phyloP scores from a whole-genome alignment of 2,329 filamentous ascomycete species.

The Hymenoscyphus repandus region DNA sequence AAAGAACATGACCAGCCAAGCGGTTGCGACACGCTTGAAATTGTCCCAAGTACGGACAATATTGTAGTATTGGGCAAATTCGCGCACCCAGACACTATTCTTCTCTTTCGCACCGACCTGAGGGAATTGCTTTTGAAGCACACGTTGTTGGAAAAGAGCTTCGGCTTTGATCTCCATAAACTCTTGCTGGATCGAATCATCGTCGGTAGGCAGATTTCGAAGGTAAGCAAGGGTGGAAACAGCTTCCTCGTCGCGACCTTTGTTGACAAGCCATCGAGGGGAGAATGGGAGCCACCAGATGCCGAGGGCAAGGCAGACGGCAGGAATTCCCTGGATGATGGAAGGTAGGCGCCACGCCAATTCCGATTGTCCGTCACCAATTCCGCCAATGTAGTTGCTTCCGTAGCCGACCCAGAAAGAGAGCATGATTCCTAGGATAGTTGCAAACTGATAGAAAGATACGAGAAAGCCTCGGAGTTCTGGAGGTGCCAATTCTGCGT shows the following conservation, averaged over 20 bases:
- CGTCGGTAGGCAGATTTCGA: constrained; percentile 40
- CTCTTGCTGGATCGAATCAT: constrained; percentile 48
- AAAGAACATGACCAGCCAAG: constrained; percentile 28
- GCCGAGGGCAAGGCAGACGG: constrained; percentile 47
- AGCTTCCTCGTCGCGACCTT: constrained; percentile 49
- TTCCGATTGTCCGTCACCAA: constrained; percentile 29
- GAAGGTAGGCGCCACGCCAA: constrained; percentile 54
- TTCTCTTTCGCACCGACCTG: constrained; percentile 1
- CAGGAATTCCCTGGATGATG: constrained; percentile 49
- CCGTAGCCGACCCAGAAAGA: constrained; percentile 30
- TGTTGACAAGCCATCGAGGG: constrained; percentile 52
- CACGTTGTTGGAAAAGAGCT: constrained; percentile 50
- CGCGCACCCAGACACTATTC: constrained; percentile 8
- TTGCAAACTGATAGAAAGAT: constrained; percentile 26
- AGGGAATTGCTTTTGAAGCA: constrained; percentile 46
- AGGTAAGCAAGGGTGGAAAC: constrained; percentile 45
- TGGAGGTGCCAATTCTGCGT: constrained; percentile 27
- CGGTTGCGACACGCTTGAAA: constrained; percentile 20
- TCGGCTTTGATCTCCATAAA: constrained; percentile 56
- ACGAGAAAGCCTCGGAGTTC: constrained; percentile 27
- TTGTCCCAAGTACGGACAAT: constrained; percentile 16
- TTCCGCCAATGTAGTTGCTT: constrained; percentile 26
- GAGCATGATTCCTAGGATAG: constrained; percentile 28
- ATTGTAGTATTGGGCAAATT: constrained; percentile 16
- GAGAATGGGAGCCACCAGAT: constrained; percentile 57